phyloP scores from a whole-genome alignment of 345 rosid species.

The Turnera subulata region DNA sequence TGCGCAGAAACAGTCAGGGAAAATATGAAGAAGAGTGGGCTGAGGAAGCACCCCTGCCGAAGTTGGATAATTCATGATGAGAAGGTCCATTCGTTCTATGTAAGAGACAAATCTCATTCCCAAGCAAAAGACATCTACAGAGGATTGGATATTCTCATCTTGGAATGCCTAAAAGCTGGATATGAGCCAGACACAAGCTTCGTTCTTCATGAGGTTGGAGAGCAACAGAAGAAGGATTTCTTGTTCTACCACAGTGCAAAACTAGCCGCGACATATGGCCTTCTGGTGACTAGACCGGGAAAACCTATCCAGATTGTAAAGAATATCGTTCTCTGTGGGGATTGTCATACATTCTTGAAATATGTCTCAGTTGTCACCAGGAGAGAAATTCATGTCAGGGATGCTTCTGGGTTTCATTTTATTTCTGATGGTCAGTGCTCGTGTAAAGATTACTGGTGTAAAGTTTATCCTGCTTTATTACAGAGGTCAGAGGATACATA shows the following conservation, averaged over 20 bases:
- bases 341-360: constrained; percentile 75
- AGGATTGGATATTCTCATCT: constrained; percentile 59
- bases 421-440: constrained; percentile 69
- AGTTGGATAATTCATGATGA: constrained; percentile 79
- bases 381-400: constrained; percentile 65
- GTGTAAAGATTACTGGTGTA: constrained; percentile 68
- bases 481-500: too few relatives aligned
- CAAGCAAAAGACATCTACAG: constrained; percentile 62
- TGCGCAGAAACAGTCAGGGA: constrained; percentile 63
- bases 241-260: constrained; percentile 85
- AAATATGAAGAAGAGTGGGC: constrained; percentile 54
- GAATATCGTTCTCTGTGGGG: constrained; percentile 74
- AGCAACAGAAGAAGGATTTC: constrained; percentile 73
- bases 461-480: too few relatives aligned
- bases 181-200: constrained; percentile 76
- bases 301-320: constrained; percentile 55
- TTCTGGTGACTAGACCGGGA: constrained; percentile 43
- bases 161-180: constrained; percentile 69
- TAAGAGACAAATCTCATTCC: constrained; percentile 62
- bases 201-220: constrained; percentile 89
- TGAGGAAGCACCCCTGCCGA: constrained; percentile 62
- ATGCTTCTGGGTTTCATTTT: constrained; percentile 77
- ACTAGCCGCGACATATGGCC: constrained; percentile 74
- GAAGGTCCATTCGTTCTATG: constrained; percentile 56
- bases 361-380: constrained; percentile 45